Evolutionary conservation across 208 protist genomes (phyloP).

Genomic region (Acanthamoeba divionensis): DNA sequence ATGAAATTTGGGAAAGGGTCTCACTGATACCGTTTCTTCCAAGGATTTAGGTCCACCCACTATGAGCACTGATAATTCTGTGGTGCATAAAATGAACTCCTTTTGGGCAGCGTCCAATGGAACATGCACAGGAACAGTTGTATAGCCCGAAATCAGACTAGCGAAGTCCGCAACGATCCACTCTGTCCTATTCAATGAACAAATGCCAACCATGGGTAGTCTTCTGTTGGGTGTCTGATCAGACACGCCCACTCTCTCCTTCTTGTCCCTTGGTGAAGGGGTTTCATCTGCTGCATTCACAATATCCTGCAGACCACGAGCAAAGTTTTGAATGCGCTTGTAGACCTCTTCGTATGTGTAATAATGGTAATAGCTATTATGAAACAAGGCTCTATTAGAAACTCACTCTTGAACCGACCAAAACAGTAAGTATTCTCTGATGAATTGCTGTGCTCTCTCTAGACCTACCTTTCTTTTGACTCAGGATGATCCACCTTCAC

Average conservation of each 20-base stretch:
- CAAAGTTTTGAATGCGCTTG: not conserved
- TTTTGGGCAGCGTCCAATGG: not conserved
- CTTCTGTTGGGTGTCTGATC: not conserved
- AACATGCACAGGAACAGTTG: slow-evolving; percentile 8
- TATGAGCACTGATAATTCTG: not conserved
- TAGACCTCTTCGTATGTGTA: slow-evolving; percentile 15
- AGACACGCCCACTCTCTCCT: not conserved
- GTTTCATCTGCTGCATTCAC: not conserved
- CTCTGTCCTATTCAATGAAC: not conserved
- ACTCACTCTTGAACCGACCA: no score
- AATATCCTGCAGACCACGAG: not conserved
- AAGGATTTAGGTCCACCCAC: not conserved
- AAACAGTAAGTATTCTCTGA: no score
- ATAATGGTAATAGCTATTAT: slow-evolving; percentile 10
- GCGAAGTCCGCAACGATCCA: slow-evolving; percentile 37
- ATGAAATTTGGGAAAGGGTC: no score
- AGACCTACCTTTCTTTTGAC: no score
- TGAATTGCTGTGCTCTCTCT: no score
- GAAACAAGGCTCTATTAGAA: no score
- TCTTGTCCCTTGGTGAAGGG: not conserved
- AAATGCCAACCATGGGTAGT: not conserved
- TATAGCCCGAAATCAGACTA: not conserved
- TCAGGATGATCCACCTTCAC: no score
- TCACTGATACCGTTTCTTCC: no score
- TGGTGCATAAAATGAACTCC: not conserved